These are phyloP conservation scores for Copromyces sp. DNA, from an alignment of 495 filamentous ascomycete species.

Conservation along the genomic window DNA sequence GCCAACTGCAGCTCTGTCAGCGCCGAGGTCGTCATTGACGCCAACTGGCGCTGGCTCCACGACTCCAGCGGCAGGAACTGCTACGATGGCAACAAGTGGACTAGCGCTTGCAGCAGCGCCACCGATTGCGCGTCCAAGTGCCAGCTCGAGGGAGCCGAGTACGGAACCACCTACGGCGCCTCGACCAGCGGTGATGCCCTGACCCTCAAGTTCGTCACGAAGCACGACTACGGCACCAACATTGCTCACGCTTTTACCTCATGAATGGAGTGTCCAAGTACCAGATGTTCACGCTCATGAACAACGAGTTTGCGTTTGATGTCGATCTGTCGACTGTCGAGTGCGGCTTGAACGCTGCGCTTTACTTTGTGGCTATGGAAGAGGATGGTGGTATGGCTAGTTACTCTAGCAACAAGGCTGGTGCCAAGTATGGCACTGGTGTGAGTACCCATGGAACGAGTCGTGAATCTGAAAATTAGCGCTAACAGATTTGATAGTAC, in stretches of 20 bases:
- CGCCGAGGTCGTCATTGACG: constrained; percentile 38
- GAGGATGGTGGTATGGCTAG: constrained; percentile 44
- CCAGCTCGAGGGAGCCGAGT: constrained; percentile 38
- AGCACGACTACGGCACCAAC: constrained; percentile 43
- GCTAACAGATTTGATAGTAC: constrained; percentile 25
- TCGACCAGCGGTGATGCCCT: constrained; percentile 37
- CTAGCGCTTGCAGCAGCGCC: constrained; percentile 28
- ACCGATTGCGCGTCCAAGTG: constrained; percentile 39
- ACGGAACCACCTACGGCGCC: constrained; percentile 38
- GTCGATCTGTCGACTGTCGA: constrained; percentile 43
- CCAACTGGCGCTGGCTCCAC: constrained; percentile 47
- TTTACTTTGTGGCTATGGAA: constrained; percentile 51
- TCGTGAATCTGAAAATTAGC: not conserved
- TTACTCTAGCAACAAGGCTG: constrained; percentile 44
- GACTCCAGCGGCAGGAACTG: constrained; percentile 30
- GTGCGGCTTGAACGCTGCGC: constrained; percentile 48
- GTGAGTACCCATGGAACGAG: constrained; percentile 15
- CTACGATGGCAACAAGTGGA: constrained; percentile 45
- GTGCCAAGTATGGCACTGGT: constrained; percentile 49
- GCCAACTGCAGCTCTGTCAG: constrained; percentile 40
- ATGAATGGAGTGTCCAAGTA: constrained; percentile 44
- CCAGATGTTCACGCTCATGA: constrained; percentile 46
- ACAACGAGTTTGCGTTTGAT: constrained; percentile 51
- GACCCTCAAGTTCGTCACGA: constrained; percentile 49
- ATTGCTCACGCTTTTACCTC: constrained; percentile 47